Percentiles rank a stretch among this genome's conserved stretches.
Evolutionary conservation across 2,329 filamentous ascomycete genomes (phyloP).

Genomic region (Geoglossum cookeanum): DNA sequence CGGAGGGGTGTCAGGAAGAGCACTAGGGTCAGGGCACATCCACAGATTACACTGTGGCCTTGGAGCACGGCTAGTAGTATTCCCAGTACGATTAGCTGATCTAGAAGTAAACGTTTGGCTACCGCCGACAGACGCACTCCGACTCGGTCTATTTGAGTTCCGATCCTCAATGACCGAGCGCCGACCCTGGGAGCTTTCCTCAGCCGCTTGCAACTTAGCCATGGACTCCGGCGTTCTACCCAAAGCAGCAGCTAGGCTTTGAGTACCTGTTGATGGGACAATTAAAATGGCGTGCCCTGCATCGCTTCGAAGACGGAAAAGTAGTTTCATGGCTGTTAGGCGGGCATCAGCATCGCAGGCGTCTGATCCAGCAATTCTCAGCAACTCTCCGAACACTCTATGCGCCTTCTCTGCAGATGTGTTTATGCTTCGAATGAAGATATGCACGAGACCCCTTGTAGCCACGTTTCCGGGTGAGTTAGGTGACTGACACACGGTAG

Average conservation of each 20-base stretch:
- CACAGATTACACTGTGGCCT: conserved; percentile 21
- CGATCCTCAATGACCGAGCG: conserved; percentile 11
- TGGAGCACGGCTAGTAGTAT: neutral
- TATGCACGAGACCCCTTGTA: conserved; percentile 48
- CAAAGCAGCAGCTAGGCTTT: conserved; percentile 51
- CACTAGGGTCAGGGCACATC: conserved; percentile 35
- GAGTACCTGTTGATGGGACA: conserved; percentile 48
- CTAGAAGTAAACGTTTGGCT: conserved; percentile 9
- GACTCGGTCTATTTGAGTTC: conserved; percentile 16
- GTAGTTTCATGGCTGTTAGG: conserved; percentile 53
- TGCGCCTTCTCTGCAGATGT: conserved; percentile 44
- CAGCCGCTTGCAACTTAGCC: conserved; percentile 23
- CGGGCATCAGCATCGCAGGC: conserved; percentile 48
- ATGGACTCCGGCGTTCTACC: conserved; percentile 40
- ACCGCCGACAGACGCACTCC: conserved; percentile 12
- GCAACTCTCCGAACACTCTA: conserved; percentile 40
- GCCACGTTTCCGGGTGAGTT: conserved; percentile 39
- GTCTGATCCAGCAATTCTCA: conserved; percentile 41
- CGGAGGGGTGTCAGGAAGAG: conserved; percentile 34
- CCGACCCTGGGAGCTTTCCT: conserved; percentile 16
- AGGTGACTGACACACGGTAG: conserved; percentile 12
- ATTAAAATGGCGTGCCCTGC: conserved; percentile 60
- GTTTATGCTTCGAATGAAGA: conserved; percentile 59
- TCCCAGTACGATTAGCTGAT: conserved; percentile 7
- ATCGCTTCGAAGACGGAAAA: conserved; percentile 71